Evolutionary conservation across 345 rosid genomes (phyloP), one percentile per base, ranked within the genome.

Genomic region (Linum lewisii): DNA sequence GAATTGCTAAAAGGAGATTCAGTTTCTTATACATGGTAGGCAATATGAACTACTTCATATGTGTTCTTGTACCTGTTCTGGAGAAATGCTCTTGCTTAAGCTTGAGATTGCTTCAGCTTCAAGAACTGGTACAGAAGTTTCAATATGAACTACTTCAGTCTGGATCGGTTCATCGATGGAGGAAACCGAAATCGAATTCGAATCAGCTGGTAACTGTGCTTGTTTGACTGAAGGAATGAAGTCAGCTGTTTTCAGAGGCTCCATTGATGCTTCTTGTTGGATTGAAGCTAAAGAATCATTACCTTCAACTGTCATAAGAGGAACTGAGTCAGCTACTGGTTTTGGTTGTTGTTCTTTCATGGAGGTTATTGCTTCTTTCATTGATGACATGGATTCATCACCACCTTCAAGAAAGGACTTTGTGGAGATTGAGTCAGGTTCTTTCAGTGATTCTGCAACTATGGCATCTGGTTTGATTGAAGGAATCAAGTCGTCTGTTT

Each of bases 241-340:
- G 24, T 45, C 36, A 65, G 54, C 55, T 16, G 55, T 20, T 51
- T 51, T 54, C 73, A 36, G 56, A 37, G 24, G 44, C 29, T 26
- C 54, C 7, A 49, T 49, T 10, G 64, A 32, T 22, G 67, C 59
- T 6, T 57, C 51, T 63, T 61, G 77, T 22, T 37, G 59, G 62
- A 51, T 38, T 55, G 47, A 45, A 52, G 65, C 22, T 57, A 61
- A 59, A 20, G 42, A 59, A 53, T 65, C 67, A 55, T 58, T n/a
- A n/a, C n/a, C 59, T 71, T 60, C 20, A 29, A 53, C 47, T 70
- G 63, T 61, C 64, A n/a, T 36, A 14, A 51, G 32, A 47, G 47
- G 18, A 42, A 11, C 4, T 11, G 18, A 42, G 47, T 42, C 47
- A 11, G 13, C 34, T 3, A 29, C 18, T 11, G 47, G 14, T 11